Evolutionary conservation across 179 eudicot genomes (phyloP).

Genomic region (Actinidia chinensis): DNA sequence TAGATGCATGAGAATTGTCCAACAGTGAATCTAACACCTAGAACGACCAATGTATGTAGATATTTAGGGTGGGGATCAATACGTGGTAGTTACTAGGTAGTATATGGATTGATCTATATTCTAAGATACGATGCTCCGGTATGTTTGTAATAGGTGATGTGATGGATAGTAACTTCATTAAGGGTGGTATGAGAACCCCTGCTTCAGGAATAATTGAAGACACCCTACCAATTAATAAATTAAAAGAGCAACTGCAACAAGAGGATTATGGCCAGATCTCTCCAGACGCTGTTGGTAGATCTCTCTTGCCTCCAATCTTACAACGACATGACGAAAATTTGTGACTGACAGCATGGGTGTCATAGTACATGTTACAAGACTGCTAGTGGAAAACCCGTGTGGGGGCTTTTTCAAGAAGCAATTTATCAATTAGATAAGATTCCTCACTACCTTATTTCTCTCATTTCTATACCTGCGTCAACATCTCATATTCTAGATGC

Average conservation of each 20-base stretch:
- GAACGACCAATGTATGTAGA: not conserved
- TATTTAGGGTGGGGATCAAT: not conserved
- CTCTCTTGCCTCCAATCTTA: slow-evolving; percentile 96
- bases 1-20: not conserved
- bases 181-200: slow-evolving; percentile 97
- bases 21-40: not conserved
- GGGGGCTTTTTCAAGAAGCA: slow-evolving; percentile 99
- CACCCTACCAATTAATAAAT: slow-evolving; percentile 82
- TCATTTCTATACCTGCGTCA: no score
- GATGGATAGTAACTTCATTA: slow-evolving; percentile 95
- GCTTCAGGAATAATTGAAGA: slow-evolving; percentile 90
- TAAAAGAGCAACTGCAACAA: slow-evolving; percentile 90
- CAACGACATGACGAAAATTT: slow-evolving; percentile 63
- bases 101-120: not conserved
- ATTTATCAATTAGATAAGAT: slow-evolving; percentile 62
- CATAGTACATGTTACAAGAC: slow-evolving; percentile 96
- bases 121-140: no score
- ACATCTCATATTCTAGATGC: no score
- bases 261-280: slow-evolving; percentile 79
- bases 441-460: no score
- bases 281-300: slow-evolving; percentile 80
- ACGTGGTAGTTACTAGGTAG: not conserved
- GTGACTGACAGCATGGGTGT: slow-evolving; percentile 86
- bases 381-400: slow-evolving; percentile 88
- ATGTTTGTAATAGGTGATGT: no score